A percentile compares a stretch with the other conserved stretches of the same genome.
Evolutionary conservation across 2,329 filamentous ascomycete genomes (phyloP).

Genomic region (Huntiella decipiens): DNA sequence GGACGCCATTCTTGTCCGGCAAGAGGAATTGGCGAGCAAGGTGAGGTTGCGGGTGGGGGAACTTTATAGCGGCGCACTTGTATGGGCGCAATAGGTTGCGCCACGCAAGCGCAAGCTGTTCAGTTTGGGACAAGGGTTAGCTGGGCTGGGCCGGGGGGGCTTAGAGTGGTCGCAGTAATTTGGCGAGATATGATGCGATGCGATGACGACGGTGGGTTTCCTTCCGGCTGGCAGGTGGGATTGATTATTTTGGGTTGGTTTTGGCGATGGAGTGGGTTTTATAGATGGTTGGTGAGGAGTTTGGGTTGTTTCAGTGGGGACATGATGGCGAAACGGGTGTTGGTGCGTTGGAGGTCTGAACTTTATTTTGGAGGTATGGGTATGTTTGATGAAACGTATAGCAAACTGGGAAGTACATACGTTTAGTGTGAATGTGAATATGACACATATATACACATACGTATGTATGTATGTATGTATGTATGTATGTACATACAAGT

Average conservation of each 20-base stretch:
- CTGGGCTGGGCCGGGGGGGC: neutral
- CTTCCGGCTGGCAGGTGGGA: too few relatives aligned
- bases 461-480: neutral
- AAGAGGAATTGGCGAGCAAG: neutral
- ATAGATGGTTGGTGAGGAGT: too few relatives aligned
- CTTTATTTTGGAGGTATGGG: too few relatives aligned
- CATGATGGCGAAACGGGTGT: too few relatives aligned
- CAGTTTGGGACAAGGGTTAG: neutral
- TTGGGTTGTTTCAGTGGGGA: too few relatives aligned
- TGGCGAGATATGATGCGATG: too few relatives aligned
- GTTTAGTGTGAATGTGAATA: neutral
- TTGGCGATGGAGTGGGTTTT: too few relatives aligned
- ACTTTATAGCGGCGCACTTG: neutral
- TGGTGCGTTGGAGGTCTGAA: too few relatives aligned
- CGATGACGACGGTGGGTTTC: too few relatives aligned
- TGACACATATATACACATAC: neutral
- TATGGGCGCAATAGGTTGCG: neutral
- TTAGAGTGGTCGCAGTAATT: neutral
- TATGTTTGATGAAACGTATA: neutral
- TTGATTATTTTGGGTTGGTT: too few relatives aligned
- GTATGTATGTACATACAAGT: neutral
- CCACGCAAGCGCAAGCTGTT: neutral
- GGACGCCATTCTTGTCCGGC: neutral
- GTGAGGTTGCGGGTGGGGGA: neutral
- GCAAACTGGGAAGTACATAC: neutral